Base-by-base conservation (phyloP, 805 yeast genomes). In the Saccharomycopsis schoenii region DNA sequence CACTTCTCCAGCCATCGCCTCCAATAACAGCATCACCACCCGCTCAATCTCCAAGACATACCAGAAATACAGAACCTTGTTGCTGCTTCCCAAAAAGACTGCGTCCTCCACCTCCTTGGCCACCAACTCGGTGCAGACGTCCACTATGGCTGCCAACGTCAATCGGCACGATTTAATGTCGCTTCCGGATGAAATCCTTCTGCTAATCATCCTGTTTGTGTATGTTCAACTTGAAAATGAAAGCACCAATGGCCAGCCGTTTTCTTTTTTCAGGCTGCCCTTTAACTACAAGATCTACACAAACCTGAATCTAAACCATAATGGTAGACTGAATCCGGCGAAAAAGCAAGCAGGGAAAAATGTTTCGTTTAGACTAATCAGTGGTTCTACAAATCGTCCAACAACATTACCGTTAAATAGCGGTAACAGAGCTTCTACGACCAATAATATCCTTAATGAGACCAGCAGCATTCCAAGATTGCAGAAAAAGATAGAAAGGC, bases 141-240 rank as follows among this genome's bases (percentile, higher is more conserved):
- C 55, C 29, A 19, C 24, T 29, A 19, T 4, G 47, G 19, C 15
- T 4, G 14, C 39, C 21, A 29, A 8, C 10, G 9, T 58, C 50
- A 24, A 34, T 40, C 11, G 51, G 12, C 52, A 47, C 58, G 51
- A 25, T 29, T 12, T 62, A 12, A 36, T 47, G 50, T 43, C 58
- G 14, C 39, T 62, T 4, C 65, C 65, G 14, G 65, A 62, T 39
- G 65, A 62, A 42, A 52, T 62, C 4, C 24, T 62, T 25, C 59
- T 40, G 47, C 17, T 62, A 9, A 58, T 62, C n/a, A 12, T 47
- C 12, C 52, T 47, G 52, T 42, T 62, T 15, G 37, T 34, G 2
- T 62, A 60, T 19, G 65, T 61, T 11, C 37, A 55, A 12, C 39
- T 61, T 21, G 60, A 60, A 12, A 50, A 24, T 4, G 52, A 47